Evolutionary conservation across 2,329 filamentous ascomycete genomes (phyloP), one percentile per base, ranked within the genome.

Genomic region (Cryphonectria nitschkei): DNA sequence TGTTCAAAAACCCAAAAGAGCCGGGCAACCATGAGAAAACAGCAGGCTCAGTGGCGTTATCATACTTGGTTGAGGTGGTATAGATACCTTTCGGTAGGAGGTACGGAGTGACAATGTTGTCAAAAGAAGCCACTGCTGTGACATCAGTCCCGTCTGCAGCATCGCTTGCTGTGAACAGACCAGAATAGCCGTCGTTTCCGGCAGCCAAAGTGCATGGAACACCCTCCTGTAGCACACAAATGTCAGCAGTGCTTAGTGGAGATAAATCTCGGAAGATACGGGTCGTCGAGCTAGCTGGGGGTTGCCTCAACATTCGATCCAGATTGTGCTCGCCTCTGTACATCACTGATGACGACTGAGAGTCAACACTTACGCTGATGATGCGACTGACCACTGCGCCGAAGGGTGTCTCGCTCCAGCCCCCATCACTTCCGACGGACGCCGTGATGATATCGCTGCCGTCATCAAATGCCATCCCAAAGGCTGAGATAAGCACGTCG

Each of bases 391-490:
- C 76, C 1, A 74, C 76, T 8, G 77, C 70, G 1, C 77, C 74
- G 64, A 74, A 75, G 0, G 76, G 75, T 22, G 78, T 74, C 39
- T 75, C 72, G 29, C 75, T 71, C 77, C 77, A 81, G 9, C 77
- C 77, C 1, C 72, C 74, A 13, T 73, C 66, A 5, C 74, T 71
- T n/a, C 77, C 78, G 3, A 77, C 69, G 3, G 77, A 79, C 43
- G 75, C 72, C 19, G 76, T 78, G 70, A 81, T 80, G 68, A 81
- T 76, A n/a, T 80, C 75, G 64, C 75, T 76, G 3, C 80, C 81
- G 29, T 82, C 82, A 65, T 84, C 80, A 56, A 80, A 82, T 0
- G 84, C 84, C 73, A 77, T 81, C 70, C 81, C 81, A 74, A 82
- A 83, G 11, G 81, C 82, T 13, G 78, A 77, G 52, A 83, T 79